A percentile compares a stretch with the other conserved stretches of the same genome.
These are phyloP conservation scores for Fusarium armeniacum DNA, from an alignment of 2,329 filamentous ascomycete species.

Conservation along the genomic window DNA sequence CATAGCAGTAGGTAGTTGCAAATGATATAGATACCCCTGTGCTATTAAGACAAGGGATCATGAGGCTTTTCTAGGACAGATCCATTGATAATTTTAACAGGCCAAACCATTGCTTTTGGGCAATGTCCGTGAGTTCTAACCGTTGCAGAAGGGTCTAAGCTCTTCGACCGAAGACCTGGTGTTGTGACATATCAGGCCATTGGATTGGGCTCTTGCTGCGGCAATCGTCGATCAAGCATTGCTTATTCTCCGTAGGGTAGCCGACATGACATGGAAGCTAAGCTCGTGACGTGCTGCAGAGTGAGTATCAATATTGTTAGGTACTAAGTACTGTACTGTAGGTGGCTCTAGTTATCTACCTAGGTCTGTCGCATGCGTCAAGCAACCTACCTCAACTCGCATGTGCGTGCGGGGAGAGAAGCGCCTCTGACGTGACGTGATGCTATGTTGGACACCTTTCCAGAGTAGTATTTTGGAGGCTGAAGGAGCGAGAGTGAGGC, in stretches of 20 bases:
- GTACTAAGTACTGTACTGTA: too few species aligned
- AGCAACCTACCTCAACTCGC: slow-evolving; percentile 7
- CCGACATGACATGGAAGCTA: not conserved
- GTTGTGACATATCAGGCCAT: slow-evolving; percentile 25
- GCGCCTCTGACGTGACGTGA: slow-evolving; percentile 44
- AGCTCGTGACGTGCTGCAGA: slow-evolving; percentile 38
- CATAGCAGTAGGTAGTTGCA: not conserved
- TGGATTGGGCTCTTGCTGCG: slow-evolving; percentile 11
- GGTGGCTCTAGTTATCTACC: not conserved
- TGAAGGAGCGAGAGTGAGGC: not conserved
- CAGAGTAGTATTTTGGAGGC: not conserved
- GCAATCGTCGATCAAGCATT: slow-evolving; percentile 36
- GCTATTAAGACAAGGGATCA: slow-evolving; percentile 18
- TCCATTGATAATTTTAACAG: slow-evolving; percentile 27
- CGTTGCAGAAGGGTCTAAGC: slow-evolving; percentile 22
- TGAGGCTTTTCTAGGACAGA: slow-evolving; percentile 13
- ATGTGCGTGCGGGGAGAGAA: slow-evolving; percentile 32
- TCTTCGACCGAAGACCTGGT: slow-evolving; percentile 2
- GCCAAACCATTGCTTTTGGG: slow-evolving; percentile 21
- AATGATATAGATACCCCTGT: slow-evolving; percentile 30
- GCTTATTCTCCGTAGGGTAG: slow-evolving; percentile 27
- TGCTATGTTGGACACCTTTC: slow-evolving; percentile 21
- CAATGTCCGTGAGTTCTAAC: slow-evolving; percentile 17
- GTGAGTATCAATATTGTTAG: slow-evolving; percentile 18
- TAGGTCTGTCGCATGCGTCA: slow-evolving; percentile 38